Evolutionary conservation across 2,329 filamentous ascomycete genomes (phyloP), one percentile per base, ranked within the genome.

Genomic region (Metarhizium brunneum): DNA sequence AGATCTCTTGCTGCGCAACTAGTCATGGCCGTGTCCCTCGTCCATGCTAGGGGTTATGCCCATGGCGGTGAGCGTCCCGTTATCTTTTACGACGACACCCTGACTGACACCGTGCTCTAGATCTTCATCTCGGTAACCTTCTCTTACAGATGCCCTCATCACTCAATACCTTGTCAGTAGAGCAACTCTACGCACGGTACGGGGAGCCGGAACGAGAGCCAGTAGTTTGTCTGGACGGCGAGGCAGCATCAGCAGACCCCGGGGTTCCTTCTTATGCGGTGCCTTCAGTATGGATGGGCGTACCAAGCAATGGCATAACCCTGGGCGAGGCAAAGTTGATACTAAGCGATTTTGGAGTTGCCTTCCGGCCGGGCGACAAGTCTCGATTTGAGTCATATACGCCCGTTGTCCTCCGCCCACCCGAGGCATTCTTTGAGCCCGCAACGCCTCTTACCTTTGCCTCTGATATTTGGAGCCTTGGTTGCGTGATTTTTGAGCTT

Each of bases 401-500:
- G 47, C 53, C 52, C 11, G 47, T 57, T 40, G 48, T 54, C 3
- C 25, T 57, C 20, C 64, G 65, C 3, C 66, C 69, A 11, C 71
- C 71, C 0, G 71, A 74, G 59, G 61, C 61, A 32, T 61, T 62
- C 13, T 74, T 75, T 54, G 67, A 72, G 36, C 64, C 67, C 32
- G 57, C 55, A 14, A 65, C 47, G 16, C 64, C 71, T 14, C 63
- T 73, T 6, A 65, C 66, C 2, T 69, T 68, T 43, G 29, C 63
- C 25, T 68, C 69, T 1, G 71, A 74, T 43, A 71, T 73, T 16
- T 74, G 70, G 72, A 70, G 66, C n/a, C 65, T 74, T 4, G 66
- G 64, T 0, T 73, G 68, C 54, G 54, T 65, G 0, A 70, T 74
- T 32, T 75, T 66, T 61, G 58, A 57, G 38, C 63, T 74, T 13